These are phyloP conservation scores for Phytophthora quininea DNA, from an alignment of 352 stramenopile species.

Conservation along the genomic window DNA sequence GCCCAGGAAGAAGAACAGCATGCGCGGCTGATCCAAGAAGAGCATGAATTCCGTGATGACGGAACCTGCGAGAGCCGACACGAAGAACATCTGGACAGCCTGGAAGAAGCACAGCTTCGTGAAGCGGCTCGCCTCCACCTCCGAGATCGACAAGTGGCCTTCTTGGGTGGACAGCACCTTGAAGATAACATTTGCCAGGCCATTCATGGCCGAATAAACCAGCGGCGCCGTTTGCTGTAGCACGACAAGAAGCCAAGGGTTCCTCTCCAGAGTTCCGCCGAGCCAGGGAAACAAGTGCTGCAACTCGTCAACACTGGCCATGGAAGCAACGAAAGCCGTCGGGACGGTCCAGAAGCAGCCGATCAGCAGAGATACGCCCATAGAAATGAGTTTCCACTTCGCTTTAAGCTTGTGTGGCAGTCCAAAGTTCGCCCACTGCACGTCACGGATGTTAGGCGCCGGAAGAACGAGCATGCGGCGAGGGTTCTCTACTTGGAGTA, in stretches of 20 bases:
- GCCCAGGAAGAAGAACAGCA: conserved; percentile 74
- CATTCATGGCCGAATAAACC: conserved; percentile 73
- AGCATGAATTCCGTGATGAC: conserved; percentile 62
- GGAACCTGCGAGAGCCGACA: conserved; percentile 70
- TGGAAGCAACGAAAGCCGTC: conserved; percentile 77
- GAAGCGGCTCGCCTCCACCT: conserved; percentile 75
- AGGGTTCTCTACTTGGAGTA: conserved; percentile 74
- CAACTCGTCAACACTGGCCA: conserved; percentile 72
- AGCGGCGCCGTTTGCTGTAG: conserved; percentile 73
- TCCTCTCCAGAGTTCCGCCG: conserved; percentile 40
- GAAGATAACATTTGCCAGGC: conserved; percentile 70
- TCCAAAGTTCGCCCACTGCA: conserved; percentile 85
- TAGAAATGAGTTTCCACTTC: conserved; percentile 68
- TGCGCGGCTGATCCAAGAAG: conserved; percentile 66
- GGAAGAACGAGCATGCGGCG: conserved; percentile 60
- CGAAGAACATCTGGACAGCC: conserved; percentile 86
- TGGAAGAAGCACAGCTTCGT: conserved; percentile 82
- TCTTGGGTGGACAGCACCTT: conserved; percentile 65
- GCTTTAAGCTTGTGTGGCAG: conserved; percentile 60
- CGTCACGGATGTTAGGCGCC: conserved; percentile 71
- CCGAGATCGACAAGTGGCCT: conserved; percentile 68
- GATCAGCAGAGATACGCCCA: conserved; percentile 57
- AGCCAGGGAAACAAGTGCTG: conserved; percentile 58
- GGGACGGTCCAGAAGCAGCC: conserved; percentile 84
- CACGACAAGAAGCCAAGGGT: conserved; percentile 56